A percentile compares a stretch with the other conserved stretches of the same genome.
Conservation (phyloP, 768 basidiomycete species). For the Pleurotus sapidus region DNA sequence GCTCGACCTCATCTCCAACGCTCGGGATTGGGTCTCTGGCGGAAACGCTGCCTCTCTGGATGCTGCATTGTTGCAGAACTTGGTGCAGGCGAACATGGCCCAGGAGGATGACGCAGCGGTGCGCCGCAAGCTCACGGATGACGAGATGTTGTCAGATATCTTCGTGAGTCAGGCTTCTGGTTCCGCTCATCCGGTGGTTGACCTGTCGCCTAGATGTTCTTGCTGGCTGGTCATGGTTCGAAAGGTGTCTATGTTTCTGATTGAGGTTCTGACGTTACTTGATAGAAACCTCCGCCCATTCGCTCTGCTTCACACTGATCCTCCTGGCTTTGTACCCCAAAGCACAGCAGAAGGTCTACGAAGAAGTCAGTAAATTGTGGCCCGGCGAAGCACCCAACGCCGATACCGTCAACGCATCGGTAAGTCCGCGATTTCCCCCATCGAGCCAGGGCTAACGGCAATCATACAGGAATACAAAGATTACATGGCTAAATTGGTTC, state of each 20-base stretch:
- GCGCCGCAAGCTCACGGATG: slow-evolving; percentile 25
- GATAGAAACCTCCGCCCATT: slow-evolving; percentile 47
- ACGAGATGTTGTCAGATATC: slow-evolving; percentile 20
- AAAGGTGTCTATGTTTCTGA: not conserved
- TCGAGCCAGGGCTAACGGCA: not conserved
- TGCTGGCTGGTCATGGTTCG: slow-evolving; percentile 49
- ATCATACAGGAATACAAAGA: slow-evolving; percentile 35
- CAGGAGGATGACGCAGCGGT: slow-evolving; percentile 17
- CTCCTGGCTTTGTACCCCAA: slow-evolving; percentile 50
- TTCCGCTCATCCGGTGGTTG: not conserved
- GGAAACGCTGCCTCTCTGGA: slow-evolving; percentile 13
- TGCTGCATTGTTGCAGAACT: slow-evolving; percentile 28
- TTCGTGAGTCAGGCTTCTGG: slow-evolving; percentile 31
- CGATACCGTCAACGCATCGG: slow-evolving; percentile 23
- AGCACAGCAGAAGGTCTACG: slow-evolving; percentile 41
- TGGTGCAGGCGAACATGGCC: slow-evolving; percentile 33
- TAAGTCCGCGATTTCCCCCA: not conserved
- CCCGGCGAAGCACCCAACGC: slow-evolving; percentile 18
- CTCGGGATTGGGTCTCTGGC: slow-evolving; percentile 18
- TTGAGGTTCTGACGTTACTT: not conserved
- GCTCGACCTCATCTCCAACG: slow-evolving; percentile 25
- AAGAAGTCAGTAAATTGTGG: slow-evolving; percentile 37
- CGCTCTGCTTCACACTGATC: slow-evolving; percentile 38
- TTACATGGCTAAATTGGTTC: slow-evolving; percentile 32
- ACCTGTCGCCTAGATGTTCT: slow-evolving; percentile 31